These are phyloP conservation scores for Hanseniaspora valbyensis DNA, from an alignment of 805 yeast genomes.

Conservation along the genomic window DNA sequence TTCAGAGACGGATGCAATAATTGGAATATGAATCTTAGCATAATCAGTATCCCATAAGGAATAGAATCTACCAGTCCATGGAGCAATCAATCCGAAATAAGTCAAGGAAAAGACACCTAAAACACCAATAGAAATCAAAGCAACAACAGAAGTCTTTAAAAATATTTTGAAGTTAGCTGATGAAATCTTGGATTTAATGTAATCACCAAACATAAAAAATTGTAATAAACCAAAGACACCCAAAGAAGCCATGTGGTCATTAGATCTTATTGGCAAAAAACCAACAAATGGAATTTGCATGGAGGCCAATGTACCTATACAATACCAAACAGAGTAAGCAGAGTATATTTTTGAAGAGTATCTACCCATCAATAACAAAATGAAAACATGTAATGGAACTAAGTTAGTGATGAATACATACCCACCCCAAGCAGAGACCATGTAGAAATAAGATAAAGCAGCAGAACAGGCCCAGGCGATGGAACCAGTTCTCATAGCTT, in stretches of 20 bases:
- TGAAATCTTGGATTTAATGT: slow-evolving; percentile 62
- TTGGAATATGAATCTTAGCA: slow-evolving; percentile 96
- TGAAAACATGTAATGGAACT: slow-evolving; percentile 90
- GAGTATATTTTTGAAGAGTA: slow-evolving; percentile 73
- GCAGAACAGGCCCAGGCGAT: slow-evolving; percentile 72
- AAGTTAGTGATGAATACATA: slow-evolving; percentile 96
- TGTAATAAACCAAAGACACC: slow-evolving; percentile 95
- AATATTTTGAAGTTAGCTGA: slow-evolving; percentile 62
- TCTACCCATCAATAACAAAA: slow-evolving; percentile 86
- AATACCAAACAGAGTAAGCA: slow-evolving; percentile 93
- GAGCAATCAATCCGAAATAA: slow-evolving; percentile 86
- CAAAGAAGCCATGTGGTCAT: slow-evolving; percentile 96
- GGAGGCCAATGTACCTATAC: slow-evolving; percentile 92
- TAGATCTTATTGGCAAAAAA: slow-evolving; percentile 88
- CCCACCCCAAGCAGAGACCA: slow-evolving; percentile 99
- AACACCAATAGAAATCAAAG: slow-evolving; percentile 53
- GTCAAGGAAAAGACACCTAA: slow-evolving; percentile 69
- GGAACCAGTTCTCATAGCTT: slow-evolving; percentile 83
- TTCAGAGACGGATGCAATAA: slow-evolving; percentile 96
- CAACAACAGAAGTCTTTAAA: slow-evolving; percentile 45
- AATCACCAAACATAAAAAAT: slow-evolving; percentile 75
- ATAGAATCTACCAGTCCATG: slow-evolving; percentile 99
- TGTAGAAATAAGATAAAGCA: slow-evolving; percentile 85
- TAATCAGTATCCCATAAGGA: slow-evolving; percentile 96
- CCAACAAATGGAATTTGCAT: slow-evolving; percentile 99